Conservation (phyloP, 305 asterid species). For the Fraxinus latifolia region DNA sequence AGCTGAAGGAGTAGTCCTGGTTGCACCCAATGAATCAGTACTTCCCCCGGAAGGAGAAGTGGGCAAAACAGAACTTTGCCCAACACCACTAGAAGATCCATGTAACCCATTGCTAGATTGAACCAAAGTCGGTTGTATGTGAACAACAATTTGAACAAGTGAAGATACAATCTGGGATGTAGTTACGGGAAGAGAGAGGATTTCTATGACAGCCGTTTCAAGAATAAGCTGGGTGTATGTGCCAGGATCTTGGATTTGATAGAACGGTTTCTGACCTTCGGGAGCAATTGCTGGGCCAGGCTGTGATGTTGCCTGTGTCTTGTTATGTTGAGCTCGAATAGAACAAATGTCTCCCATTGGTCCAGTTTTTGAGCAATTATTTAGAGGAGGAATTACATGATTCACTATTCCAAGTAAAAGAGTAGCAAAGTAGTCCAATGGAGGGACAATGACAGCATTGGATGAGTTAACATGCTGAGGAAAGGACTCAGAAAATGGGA, state of each 20-base stretch:
- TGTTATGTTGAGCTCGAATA: conserved; percentile 48
- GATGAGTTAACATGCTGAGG: conserved; percentile 85
- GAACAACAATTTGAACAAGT: conserved; percentile 94
- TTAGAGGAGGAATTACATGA: conserved; percentile 86
- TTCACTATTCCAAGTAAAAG: conserved; percentile 81
- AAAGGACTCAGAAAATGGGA: conserved; percentile 93
- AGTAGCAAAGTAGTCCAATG: conserved; percentile 87
- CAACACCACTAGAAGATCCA: conserved; percentile 42
- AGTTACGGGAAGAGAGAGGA: conserved; percentile 83
- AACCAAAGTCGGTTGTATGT: conserved; percentile 91
- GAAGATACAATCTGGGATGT: conserved; percentile 82
- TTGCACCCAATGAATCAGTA: conserved; percentile 77
- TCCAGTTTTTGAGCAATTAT: conserved; percentile 55
- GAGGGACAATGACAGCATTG: conserved; percentile 73
- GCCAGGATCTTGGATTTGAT: conserved; percentile 97
- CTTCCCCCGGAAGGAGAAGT: conserved; percentile 99
- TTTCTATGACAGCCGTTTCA: conserved; percentile 94
- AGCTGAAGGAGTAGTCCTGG: conserved; percentile 53
- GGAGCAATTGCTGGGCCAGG: conserved; percentile 50
- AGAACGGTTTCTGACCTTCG: conserved; percentile 84
- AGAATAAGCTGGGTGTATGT: conserved; percentile 87
- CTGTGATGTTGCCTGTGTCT: conserved; percentile 55
- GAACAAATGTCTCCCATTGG: conserved; percentile 53
- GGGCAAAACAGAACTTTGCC: conserved; percentile 82
- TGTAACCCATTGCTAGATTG: conserved; percentile 82